Evolutionary conservation across 2,329 filamentous ascomycete species (phyloP).

Genomic region (Cordyceps militaris): DNA sequence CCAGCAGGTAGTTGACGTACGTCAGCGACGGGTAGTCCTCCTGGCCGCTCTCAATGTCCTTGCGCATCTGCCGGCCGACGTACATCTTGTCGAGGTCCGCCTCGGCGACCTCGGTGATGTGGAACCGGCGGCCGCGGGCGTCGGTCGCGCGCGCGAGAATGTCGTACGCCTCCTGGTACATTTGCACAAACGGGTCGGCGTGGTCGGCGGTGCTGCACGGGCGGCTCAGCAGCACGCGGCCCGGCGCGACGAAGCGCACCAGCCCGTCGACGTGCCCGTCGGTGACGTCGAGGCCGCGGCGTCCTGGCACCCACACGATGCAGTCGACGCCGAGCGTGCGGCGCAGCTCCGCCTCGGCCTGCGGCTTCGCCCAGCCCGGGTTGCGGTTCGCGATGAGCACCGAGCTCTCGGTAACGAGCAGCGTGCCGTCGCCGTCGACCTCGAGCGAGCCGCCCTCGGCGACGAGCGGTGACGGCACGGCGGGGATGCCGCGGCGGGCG

Average conservation of each 20-base stretch:
- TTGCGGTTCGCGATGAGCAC: constrained; percentile 25
- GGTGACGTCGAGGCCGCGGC: constrained; percentile 19
- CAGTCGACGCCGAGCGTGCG: constrained; percentile 20
- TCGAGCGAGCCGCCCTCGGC: constrained; percentile 23
- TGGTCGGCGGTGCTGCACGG: constrained; percentile 13
- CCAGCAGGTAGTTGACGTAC: constrained; percentile 23
- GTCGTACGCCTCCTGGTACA: constrained; percentile 20
- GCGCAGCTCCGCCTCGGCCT: constrained; percentile 20
- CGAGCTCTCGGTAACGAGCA: constrained; percentile 23
- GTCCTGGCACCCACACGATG: constrained; percentile 23
- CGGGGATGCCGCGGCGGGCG: neutral
- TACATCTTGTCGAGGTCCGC: constrained; percentile 15
- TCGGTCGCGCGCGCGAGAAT: constrained; percentile 17
- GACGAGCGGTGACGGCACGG: constrained; percentile 11
- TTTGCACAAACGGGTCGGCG: constrained; percentile 7
- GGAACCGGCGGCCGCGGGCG: constrained; percentile 17
- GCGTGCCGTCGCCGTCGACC: constrained; percentile 23
- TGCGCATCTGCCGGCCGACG: constrained; percentile 10
- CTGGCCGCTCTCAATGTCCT: neutral
- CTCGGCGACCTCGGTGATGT: constrained; percentile 21
- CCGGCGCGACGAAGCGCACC: constrained; percentile 21
- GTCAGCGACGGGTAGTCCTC: constrained; percentile 14
- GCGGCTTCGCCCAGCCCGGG: constrained; percentile 14
- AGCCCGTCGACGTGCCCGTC: constrained; percentile 25
- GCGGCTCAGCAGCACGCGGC: constrained; percentile 19